Evolutionary conservation across 1,284 basidiomycete genomes (phyloP), one percentile per base, ranked within the genome.

Genomic region (Peniophora sp.): DNA sequence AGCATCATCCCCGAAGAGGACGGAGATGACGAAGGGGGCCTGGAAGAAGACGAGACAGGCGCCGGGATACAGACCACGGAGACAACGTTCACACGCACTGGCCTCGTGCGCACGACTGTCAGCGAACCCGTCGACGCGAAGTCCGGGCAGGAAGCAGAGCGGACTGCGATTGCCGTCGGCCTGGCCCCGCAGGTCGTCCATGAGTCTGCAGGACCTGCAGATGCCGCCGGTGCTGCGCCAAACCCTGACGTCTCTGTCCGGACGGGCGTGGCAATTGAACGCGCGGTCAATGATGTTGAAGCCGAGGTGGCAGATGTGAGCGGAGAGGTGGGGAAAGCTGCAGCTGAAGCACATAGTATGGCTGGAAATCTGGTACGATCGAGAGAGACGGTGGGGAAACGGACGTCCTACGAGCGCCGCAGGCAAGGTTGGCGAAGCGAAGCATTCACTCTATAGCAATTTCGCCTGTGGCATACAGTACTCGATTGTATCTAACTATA

Each of bases 171-270:
- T 17, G 70, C 71, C 0, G 59, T 78, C 18, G 76, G 76, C 2
- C 62, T 67, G 15, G 73, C 69, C 14, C 60, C 73, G 3, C 76
- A 78, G 56, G 60, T 78, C n/a, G 67, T 78, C 51, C 68, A 70
- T 0, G 67, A 66, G 3, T 68, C 70, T 48, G 70, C 67, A 3
- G 73, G 71, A 6, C 67, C 73, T 2, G 65, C 69, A 51, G 64
- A 56, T 2, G 58, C 51, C 14, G 50, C 47, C 52, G 49, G 60
- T 53, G 45, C 58, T 57, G 52, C 60, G 20, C 58, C 39, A 8
- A 12, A 32, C 27, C 5, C 12, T 32, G 27, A 32, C 12, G 39
- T 15, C 39, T 41, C 20, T 6, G 15, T 9, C 15, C 39, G 39
- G n/a, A 41, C 39, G 15, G 39, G 39, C 39, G 58, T 52, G 2